These are phyloP conservation scores for Phytophthora idaei DNA, from an alignment of 352 stramenopile genomes.

Conservation along the genomic window DNA sequence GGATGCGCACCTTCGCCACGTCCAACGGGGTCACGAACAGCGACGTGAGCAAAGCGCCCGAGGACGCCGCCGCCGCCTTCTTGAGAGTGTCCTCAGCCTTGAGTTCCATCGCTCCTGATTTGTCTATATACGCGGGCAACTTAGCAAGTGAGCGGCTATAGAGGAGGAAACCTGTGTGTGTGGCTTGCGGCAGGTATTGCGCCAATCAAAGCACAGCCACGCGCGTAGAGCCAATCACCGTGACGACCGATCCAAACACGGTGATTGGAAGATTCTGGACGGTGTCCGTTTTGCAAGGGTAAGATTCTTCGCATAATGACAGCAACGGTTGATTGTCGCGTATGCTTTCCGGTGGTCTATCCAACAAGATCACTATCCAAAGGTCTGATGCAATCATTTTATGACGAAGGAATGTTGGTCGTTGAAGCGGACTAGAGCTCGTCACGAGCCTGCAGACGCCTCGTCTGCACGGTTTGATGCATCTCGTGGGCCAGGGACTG, in stretches of 20 bases:
- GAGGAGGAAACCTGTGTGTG: neutral
- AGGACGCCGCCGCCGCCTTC: constrained; percentile 73
- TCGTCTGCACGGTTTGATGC: constrained; percentile 46
- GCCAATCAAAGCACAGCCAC: constrained; percentile 34
- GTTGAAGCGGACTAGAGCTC: constrained; percentile 33
- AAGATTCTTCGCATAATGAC: neutral
- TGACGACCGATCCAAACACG: neutral
- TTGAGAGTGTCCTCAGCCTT: constrained; percentile 56
- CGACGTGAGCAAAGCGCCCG: constrained; percentile 74
- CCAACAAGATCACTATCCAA: neutral
- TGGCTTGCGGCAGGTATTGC: constrained; percentile 15
- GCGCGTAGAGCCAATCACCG: constrained; percentile 27
- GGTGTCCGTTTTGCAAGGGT: neutral
- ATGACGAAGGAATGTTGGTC: neutral
- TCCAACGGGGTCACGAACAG: constrained; percentile 87
- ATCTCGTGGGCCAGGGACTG: constrained; percentile 53
- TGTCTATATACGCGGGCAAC: constrained; percentile 1
- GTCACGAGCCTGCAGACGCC: constrained; percentile 28
- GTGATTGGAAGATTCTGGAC: constrained; percentile 29
- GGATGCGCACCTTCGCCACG: constrained; percentile 82
- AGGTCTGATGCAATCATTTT: constrained; percentile 13
- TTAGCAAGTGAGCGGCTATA: constrained; percentile 21
- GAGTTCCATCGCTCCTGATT: constrained; percentile 20
- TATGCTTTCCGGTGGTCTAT: constrained; percentile 18
- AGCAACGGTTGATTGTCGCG: neutral